These are phyloP conservation scores for Botryotinia narcissicola DNA, from an alignment of 2,329 filamentous ascomycete genomes.

Conservation along the genomic window DNA sequence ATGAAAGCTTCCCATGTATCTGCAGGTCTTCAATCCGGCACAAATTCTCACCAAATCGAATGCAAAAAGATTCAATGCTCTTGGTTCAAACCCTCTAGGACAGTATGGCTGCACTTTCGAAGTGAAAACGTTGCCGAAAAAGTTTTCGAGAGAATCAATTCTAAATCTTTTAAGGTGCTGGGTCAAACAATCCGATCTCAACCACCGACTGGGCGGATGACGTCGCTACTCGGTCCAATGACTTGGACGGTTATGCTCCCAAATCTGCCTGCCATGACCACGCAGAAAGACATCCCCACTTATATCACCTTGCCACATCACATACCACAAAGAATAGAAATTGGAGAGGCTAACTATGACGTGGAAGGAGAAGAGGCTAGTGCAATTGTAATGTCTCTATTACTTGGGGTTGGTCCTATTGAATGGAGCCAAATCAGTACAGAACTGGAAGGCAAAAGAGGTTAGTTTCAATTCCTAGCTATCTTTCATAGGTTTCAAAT, in stretches of 20 bases:
- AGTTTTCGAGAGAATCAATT: constrained; percentile 29
- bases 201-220: not conserved
- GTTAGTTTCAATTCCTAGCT: not conserved
- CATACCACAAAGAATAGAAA: constrained; percentile 27
- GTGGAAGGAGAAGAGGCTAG: constrained; percentile 25
- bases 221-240: constrained; percentile 21
- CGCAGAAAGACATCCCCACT: constrained; percentile 25
- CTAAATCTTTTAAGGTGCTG: constrained; percentile 28
- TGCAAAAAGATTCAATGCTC: constrained; percentile 34
- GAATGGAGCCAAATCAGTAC: constrained; percentile 14
- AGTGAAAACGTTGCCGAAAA: constrained; percentile 29
- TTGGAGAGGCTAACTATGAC: constrained; percentile 24
- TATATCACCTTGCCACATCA: constrained; percentile 21
- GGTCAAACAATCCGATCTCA: constrained; percentile 25
- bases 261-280: constrained; percentile 27
- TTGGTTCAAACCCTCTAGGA: constrained; percentile 33
- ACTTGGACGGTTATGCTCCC: constrained; percentile 32
- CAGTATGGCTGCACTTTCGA: constrained; percentile 32
- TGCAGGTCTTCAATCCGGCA: constrained; percentile 1
- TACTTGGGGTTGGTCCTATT: constrained; percentile 23
- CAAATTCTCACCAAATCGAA: constrained; percentile 25
- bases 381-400: constrained; percentile 24
- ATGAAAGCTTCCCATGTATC: not conserved
- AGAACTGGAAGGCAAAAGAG: not conserved
- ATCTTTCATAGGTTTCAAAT: not conserved